Conservation (phyloP, 2,329 filamentous ascomycete species). For the Metarhizium rileyi region DNA sequence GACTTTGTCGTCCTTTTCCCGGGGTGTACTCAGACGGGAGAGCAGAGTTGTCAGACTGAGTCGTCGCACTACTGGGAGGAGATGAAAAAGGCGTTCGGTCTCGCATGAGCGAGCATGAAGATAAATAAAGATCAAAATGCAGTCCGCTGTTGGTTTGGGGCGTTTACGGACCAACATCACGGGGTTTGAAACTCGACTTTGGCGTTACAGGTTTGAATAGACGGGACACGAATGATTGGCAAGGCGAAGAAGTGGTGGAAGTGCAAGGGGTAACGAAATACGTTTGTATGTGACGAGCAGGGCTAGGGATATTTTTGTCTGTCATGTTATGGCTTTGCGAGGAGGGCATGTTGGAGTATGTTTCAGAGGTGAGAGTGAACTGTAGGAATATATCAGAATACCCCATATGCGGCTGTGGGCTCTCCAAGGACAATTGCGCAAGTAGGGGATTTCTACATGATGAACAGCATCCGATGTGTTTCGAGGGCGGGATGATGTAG, state of each 20-base stretch:
- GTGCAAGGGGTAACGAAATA: background rate
- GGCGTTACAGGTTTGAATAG: slow-evolving; percentile 9
- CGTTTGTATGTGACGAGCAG: background rate
- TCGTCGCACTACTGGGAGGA: slow-evolving; percentile 43
- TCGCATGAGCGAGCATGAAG: slow-evolving; percentile 1
- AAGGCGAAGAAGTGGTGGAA: background rate
- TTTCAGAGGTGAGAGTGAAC: background rate
- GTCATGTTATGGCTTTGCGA: background rate
- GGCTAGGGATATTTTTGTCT: background rate
- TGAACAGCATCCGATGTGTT: background rate
- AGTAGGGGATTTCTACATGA: background rate
- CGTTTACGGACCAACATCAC: slow-evolving; percentile 7
- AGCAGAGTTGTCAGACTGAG: slow-evolving; percentile 61
- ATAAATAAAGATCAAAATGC: background rate
- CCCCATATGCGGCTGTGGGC: background rate
- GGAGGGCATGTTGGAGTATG: background rate
- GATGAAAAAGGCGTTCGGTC: slow-evolving; percentile 33
- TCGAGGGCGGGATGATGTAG: background rate
- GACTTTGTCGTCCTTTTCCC: slow-evolving; percentile 76
- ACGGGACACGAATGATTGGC: background rate
- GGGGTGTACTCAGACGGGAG: slow-evolving; percentile 52
- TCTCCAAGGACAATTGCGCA: background rate
- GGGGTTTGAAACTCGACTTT: background rate
- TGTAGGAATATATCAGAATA: background rate
- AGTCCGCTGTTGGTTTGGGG: slow-evolving; percentile 8